These are phyloP conservation scores for Allium cepa DNA, from an alignment of 106 monocot species.

Conservation along the genomic window DNA sequence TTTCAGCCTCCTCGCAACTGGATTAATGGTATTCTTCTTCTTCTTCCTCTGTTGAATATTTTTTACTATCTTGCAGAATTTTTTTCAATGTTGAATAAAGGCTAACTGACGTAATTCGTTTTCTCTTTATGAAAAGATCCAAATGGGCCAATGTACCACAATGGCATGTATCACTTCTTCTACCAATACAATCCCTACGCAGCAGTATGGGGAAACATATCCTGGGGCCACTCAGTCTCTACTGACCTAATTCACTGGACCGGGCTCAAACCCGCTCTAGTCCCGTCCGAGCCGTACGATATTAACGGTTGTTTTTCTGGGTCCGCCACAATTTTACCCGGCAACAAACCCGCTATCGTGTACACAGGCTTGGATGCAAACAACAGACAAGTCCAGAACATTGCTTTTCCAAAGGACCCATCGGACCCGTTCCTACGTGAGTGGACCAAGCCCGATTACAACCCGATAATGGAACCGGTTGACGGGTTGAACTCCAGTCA, in stretches of 20 bases:
- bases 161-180: conserved; percentile 7
- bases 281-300: conserved; percentile 26
- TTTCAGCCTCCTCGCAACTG: not conserved
- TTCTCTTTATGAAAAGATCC: not conserved
- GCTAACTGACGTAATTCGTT: too few species aligned
- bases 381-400: conserved; percentile 40
- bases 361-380: conserved; percentile 31
- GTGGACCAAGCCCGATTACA: conserved; percentile 40
- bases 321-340: conserved; percentile 44
- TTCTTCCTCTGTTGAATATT: not conserved
- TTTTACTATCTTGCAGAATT: not conserved
- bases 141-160: conserved; percentile 6
- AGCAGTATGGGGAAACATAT: conserved; percentile 4
- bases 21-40: not conserved
- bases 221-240: conserved; percentile 40
- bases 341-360: conserved; percentile 32
- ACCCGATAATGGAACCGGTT: conserved; percentile 24
- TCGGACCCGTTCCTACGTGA: conserved; percentile 42
- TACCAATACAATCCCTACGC: conserved; percentile 8
- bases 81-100: not conserved
- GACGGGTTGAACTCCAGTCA: conserved; percentile 2
- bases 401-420: conserved; percentile 37
- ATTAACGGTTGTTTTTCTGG: conserved; percentile 61
- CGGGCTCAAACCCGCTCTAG: conserved; percentile 21
- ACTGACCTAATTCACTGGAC: conserved; percentile 56